A percentile compares a stretch with the other conserved stretches of the same genome.
These are phyloP conservation scores for Dactylellina drechsleri DNA, from an alignment of 2,329 filamentous ascomycete genomes.

Conservation along the genomic window DNA sequence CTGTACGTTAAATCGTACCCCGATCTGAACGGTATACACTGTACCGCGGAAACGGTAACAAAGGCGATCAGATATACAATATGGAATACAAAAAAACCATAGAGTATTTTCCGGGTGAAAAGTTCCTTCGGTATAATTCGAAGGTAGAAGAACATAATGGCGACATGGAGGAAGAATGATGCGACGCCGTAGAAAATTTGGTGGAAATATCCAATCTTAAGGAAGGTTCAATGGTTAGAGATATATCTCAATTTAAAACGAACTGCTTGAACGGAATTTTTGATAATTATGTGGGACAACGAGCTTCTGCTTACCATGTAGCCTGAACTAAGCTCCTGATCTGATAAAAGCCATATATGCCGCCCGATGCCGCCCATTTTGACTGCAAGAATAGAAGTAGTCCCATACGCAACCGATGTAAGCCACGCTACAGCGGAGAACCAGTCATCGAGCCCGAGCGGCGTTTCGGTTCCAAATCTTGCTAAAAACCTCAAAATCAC, in stretches of 20 bases:
- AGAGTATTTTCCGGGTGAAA: conserved; percentile 32
- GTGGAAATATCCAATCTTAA: conserved; percentile 45
- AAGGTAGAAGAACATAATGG: conserved; percentile 46
- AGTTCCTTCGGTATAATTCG: conserved; percentile 37
- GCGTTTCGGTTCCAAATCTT: conserved; percentile 33
- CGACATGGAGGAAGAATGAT: conserved; percentile 40
- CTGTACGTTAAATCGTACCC: conserved; percentile 31
- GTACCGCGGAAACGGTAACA: conserved; percentile 23
- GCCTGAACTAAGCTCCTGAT: conserved; percentile 7
- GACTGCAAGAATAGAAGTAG: conserved; percentile 24
- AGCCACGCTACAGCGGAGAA: conserved; percentile 33
- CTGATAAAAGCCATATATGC: conserved; percentile 39
- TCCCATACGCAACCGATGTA: conserved; percentile 8
- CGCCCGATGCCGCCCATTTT: conserved; percentile 21
- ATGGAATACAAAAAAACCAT: conserved; percentile 39
- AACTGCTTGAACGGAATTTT: too few relatives aligned
- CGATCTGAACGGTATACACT: conserved; percentile 30
- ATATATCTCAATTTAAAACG: too few relatives aligned
- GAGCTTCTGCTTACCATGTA: conserved; percentile 21
- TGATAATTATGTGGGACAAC: not conserved
- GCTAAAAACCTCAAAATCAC: conserved; percentile 32
- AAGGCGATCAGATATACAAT: conserved; percentile 26
- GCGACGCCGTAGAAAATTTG: conserved; percentile 45
- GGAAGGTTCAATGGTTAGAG: too few relatives aligned
- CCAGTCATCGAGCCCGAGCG: conserved; percentile 40